These are phyloP conservation scores for Hyaloraphidium curvatum DNA, from an alignment of 192 early-diverging fungal genomes.

Conservation along the genomic window DNA sequence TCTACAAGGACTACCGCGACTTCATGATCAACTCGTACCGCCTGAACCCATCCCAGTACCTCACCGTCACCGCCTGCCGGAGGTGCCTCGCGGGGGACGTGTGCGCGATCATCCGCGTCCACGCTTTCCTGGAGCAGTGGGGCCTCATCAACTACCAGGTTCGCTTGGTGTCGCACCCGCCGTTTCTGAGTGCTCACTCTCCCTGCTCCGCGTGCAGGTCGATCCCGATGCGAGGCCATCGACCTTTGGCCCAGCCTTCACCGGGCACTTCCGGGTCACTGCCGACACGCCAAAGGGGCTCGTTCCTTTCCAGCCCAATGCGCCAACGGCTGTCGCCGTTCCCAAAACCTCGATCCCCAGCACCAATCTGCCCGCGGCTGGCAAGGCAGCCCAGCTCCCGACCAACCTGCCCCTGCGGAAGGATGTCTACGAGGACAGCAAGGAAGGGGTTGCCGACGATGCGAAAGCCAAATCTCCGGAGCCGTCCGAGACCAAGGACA, in stretches of 20 bases:
- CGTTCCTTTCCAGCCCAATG: conserved; percentile 60
- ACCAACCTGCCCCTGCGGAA: conserved; percentile 31
- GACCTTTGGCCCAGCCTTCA: conserved; percentile 78
- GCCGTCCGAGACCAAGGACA: neutral
- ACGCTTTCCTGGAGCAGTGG: conserved; percentile 98
- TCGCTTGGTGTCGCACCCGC: neutral
- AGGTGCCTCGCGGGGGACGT: conserved; percentile 96
- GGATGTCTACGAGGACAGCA: conserved; percentile 34
- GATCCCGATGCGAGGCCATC: conserved; percentile 88
- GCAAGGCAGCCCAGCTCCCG: neutral
- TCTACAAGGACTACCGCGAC: conserved; percentile 86
- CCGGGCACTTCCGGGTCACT: conserved; percentile 91
- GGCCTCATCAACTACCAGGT: conserved; percentile 97
- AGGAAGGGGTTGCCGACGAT: conserved; percentile 21
- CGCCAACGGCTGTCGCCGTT: conserved; percentile 8
- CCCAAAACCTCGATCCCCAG: conserved; percentile 9
- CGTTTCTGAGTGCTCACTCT: too few relatives aligned
- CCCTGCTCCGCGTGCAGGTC: conserved; percentile 33
- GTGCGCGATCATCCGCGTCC: conserved; percentile 93
- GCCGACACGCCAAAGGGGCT: conserved; percentile 88
- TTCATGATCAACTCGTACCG: conserved; percentile 97
- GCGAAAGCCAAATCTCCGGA: conserved; percentile 13
- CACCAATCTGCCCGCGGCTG: conserved; percentile 3
- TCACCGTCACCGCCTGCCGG: conserved; percentile 93
- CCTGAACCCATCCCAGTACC: conserved; percentile 83